These are phyloP conservation scores for Mortierella antarctica DNA, from an alignment of 192 early-diverging fungal species.

Conservation along the genomic window DNA sequence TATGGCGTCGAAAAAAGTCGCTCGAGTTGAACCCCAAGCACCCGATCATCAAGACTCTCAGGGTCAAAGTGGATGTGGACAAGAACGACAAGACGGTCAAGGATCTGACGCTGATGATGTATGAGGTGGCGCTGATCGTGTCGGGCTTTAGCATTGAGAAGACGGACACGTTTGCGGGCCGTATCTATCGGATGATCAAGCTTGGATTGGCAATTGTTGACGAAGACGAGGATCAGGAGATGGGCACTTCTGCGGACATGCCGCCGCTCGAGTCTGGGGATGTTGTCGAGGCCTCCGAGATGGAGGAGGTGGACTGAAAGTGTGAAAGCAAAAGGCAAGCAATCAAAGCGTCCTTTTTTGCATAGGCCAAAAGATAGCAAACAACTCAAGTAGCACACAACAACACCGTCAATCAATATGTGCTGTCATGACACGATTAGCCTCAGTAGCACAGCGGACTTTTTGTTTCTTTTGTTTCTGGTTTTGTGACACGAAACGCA, in stretches of 20 bases:
- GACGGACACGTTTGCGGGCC: constrained; percentile 88
- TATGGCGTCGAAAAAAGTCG: constrained; percentile 99
- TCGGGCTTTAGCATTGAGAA: constrained; percentile 99
- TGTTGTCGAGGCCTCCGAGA: constrained; percentile 8
- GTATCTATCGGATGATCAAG: constrained; percentile 99
- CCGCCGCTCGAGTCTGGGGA: constrained; percentile 15
- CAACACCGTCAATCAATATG: no score
- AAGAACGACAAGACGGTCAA: constrained; percentile 99
- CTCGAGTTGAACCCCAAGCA: constrained; percentile 97
- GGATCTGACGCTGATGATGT: constrained; percentile 94
- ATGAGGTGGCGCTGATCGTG: constrained; percentile 92
- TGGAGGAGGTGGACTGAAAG: constrained; percentile 26
- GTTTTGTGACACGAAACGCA: no score
- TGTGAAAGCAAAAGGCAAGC: no score
- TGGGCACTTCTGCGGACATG: neutral
- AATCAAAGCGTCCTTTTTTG: no score
- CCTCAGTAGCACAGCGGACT: no score
- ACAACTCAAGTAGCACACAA: no score
- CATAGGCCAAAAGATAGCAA: no score
- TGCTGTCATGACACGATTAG: no score
- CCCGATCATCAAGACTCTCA: constrained; percentile 94
- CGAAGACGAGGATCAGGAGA: constrained; percentile 62
- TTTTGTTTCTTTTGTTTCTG: no score
- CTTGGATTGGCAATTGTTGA: constrained; percentile 96
- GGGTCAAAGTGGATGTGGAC: constrained; percentile 91